Evolutionary conservation across 805 yeast genomes (phyloP).

Genomic region (Nadsonia fulvescens): DNA sequence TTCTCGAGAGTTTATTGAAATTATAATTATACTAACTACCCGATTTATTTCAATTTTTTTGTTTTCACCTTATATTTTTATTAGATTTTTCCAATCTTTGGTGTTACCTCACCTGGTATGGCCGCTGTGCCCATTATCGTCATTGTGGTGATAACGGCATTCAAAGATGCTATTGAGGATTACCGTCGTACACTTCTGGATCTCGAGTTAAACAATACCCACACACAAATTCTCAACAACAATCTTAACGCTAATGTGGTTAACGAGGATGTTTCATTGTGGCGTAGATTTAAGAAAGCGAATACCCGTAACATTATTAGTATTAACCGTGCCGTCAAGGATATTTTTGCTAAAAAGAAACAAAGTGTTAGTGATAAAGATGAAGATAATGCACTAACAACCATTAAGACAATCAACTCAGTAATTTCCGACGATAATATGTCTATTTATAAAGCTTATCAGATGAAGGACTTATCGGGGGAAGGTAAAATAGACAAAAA

Average conservation of each 20-base stretch:
- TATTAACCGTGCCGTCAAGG: constrained; percentile 4
- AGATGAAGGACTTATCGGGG: no score
- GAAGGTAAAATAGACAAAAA: no score
- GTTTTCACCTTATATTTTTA: constrained; percentile 2
- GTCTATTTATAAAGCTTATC: neutral
- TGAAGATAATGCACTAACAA: constrained; percentile 1
- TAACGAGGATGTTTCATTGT: constrained; percentile 34
- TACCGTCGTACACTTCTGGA: constrained; percentile 49
- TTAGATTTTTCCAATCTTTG: constrained; percentile 47
- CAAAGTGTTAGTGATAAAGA: constrained; percentile 2
- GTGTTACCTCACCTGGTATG: constrained; percentile 54
- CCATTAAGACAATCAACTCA: constrained; percentile 4
- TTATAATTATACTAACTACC: no score
- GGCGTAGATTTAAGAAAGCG: constrained; percentile 57
- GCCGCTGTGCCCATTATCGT: constrained; percentile 73
- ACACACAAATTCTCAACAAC: constrained; percentile 42
- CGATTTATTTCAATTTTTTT: neutral
- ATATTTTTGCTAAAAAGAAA: constrained; percentile 3
- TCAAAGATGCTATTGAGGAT: constrained; percentile 69
- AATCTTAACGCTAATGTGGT: constrained; percentile 41
- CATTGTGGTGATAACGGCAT: constrained; percentile 54
- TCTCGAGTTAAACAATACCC: constrained; percentile 50
- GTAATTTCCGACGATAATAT: constrained; percentile 4
- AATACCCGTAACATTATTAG: constrained; percentile 19
- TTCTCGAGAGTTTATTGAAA: no score